Evolutionary conservation across 345 rosid genomes (phyloP), one percentile per base, ranked within the genome.

Genomic region (Conringia planisiliqua): DNA sequence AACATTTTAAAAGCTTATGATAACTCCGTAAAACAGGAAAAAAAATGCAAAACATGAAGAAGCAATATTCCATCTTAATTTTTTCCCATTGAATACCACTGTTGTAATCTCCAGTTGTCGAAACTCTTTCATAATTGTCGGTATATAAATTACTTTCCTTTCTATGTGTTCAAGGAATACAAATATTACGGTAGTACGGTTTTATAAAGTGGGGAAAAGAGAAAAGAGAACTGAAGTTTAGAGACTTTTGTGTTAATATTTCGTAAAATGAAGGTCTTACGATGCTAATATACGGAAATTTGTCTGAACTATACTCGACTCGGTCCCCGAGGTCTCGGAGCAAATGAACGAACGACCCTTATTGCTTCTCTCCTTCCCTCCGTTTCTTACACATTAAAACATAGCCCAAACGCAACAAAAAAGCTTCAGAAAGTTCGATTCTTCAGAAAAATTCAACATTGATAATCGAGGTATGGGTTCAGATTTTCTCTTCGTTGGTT

Each of bases 301-400:
- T 52, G 9, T 62, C 43, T 18, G 39, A 67, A 26, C 22, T 35
- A 22, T 66, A 48, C 68, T 39, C 12, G 76, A 72, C 33, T 27
- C 33, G 52, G 42, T 44, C 57, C 71, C 58, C 22, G 61, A 66
- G 27, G 36, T 43, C 32, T 36, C 72, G 72, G 73, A 75, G 74
- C 22, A 18, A 62, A 62, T 35, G 35, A 69, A 54, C 66, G 80
- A 76, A 62, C 65, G 79, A 70, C 20, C 0, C 70, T 54, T 26
- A 70, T 76, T 70, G 65, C 71, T 62, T 62, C 60, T 69, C 75
- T 63, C 75, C 24, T 70, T 36, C 54, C 75, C 44, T 70, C 80
- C 59, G 75, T 54, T 76, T 62, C 64, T 61, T 61, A 39, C 69
- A 47, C 46, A 48, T 29, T 7, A 32, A 32, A 17, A 18, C 47